Evolutionary conservation across 192 early-diverging fungal genomes (phyloP).

Genomic region (Coemansia sp.): DNA sequence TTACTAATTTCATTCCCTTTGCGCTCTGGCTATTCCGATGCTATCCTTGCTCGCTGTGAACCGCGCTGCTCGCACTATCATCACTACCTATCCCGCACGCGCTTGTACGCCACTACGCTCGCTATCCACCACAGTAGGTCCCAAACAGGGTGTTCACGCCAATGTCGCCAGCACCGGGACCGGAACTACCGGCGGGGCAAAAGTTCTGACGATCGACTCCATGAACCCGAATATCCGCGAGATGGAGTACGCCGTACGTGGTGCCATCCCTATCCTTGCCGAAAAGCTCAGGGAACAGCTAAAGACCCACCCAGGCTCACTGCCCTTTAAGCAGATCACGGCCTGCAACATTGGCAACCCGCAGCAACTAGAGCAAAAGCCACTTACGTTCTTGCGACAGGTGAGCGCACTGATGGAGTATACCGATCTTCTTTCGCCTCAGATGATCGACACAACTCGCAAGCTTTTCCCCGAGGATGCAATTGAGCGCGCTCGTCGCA

Average conservation of each 20-base stretch:
- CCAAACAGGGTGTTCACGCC: conserved; percentile 14
- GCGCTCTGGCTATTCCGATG: neutral
- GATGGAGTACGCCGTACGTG: conserved; percentile 95
- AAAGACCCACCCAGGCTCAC: conserved; percentile 40
- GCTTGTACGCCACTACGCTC: conserved; percentile 11
- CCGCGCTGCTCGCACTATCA: conserved; percentile 2
- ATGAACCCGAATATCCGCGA: conserved; percentile 73
- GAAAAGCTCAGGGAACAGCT: conserved; percentile 73
- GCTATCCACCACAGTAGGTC: conserved; percentile 33
- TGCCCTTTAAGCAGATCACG: conserved; percentile 71
- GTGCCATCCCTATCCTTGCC: conserved; percentile 90
- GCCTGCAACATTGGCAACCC: conserved; percentile 94
- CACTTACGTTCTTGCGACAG: conserved; percentile 97
- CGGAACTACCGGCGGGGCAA: conserved; percentile 22
- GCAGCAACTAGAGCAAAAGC: conserved; percentile 85
- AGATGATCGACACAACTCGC: conserved; percentile 61
- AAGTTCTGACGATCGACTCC: conserved; percentile 70
- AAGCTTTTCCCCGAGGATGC: conserved; percentile 85
- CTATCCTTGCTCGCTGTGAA: conserved; percentile 12
- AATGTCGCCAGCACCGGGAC: neutral
- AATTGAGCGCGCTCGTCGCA: conserved; percentile 74
- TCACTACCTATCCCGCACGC: neutral
- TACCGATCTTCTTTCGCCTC: conserved; percentile 71
- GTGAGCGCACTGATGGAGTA: conserved; percentile 89
- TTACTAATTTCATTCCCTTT: neutral